These are phyloP conservation scores for Entoloma clypeatum DNA, from an alignment of 1,284 basidiomycete genomes.

Conservation along the genomic window DNA sequence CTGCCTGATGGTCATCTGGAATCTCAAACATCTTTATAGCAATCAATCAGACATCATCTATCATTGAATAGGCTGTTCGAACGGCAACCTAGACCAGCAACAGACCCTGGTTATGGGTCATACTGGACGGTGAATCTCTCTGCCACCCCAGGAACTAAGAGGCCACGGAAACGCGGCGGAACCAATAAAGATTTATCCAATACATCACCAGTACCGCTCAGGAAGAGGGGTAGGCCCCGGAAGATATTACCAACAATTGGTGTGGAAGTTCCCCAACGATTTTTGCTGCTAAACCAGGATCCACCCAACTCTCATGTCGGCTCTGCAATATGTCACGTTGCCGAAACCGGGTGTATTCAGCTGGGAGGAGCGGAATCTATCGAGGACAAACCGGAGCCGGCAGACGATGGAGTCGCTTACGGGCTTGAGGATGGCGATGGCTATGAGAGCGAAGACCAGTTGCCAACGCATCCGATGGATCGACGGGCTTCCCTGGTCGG, in stretches of 20 bases:
- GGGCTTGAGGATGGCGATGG: slow-evolving; percentile 41
- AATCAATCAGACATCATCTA: slow-evolving; percentile 79
- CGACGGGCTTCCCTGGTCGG: slow-evolving; percentile 32
- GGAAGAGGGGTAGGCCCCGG: slow-evolving; percentile 47
- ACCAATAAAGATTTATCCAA: slow-evolving; percentile 43
- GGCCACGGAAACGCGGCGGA: slow-evolving; percentile 74
- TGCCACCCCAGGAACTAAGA: slow-evolving; percentile 77
- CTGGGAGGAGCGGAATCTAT: slow-evolving; percentile 22
- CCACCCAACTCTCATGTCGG: slow-evolving; percentile 2
- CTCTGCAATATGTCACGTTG: neutral
- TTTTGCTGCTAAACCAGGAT: slow-evolving; percentile 21
- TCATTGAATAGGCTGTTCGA: slow-evolving; percentile 77
- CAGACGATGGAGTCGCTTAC: slow-evolving; percentile 31
- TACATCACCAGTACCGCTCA: slow-evolving; percentile 25
- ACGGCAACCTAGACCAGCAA: slow-evolving; percentile 70
- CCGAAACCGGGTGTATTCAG: slow-evolving; percentile 12
- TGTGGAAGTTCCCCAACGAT: slow-evolving; percentile 10
- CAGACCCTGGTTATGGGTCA: slow-evolving; percentile 78
- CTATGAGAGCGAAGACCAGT: slow-evolving; percentile 63
- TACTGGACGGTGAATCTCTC: slow-evolving; percentile 80
- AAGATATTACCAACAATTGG: slow-evolving; percentile 26
- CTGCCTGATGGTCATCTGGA: too few species aligned
- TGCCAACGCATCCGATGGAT: slow-evolving; percentile 31
- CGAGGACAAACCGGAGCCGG: slow-evolving; percentile 24
- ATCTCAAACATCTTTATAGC: slow-evolving; percentile 38